Base-by-base conservation (phyloP, 2,329 filamentous ascomycete genomes). In the Blastomyces parvus region DNA sequence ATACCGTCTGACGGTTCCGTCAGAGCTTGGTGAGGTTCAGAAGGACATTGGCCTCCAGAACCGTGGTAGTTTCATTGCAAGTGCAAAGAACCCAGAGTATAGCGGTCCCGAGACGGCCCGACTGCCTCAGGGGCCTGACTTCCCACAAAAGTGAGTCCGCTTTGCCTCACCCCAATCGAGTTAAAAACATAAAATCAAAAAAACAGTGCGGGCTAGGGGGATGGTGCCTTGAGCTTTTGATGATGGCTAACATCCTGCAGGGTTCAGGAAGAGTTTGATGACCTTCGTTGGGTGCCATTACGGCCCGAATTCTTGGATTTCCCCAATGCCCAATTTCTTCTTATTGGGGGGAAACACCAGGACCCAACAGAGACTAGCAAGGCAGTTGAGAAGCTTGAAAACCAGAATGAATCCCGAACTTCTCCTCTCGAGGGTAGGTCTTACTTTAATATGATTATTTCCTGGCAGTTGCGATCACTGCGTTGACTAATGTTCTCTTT, bases 1-100 rank as follows among this genome's bases (percentile, higher is more conserved):
- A 0, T 96, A 96, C 70, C 83, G 91, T 64, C 78, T 91, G 58
- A 96, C 90, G 0, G 81, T 93, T 36, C 90, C 91, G 0, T 77
- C 82, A 2, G 78, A 88, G 64, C 72, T 89, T 1, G 87, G 86
- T 0, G 84, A 90, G 59, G 81, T 94, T 0, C 91, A 96, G 74
- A 80, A 84, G 48, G 86, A 90, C 63, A 81, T 96, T 14, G 91
- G 91, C 0, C 73, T 96, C 7, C 80, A 82, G 48, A 76, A 84
- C 40, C 85, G 87, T 67, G 91, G 89, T 0, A 90, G 88, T 73
- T 96, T 91, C 74, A 83, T 93, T 61, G 75, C 93, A 61, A 90
- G 86, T 67, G 86, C 89, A 38, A 91, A 91, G 77, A 96, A 95
- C 68, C 91, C 91, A 0, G 81, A 87, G 63, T 85, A 82, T 44